Evolutionary conservation across 2,329 filamentous ascomycete species (phyloP).

Genomic region (Phaeophleospora eucalypticola): DNA sequence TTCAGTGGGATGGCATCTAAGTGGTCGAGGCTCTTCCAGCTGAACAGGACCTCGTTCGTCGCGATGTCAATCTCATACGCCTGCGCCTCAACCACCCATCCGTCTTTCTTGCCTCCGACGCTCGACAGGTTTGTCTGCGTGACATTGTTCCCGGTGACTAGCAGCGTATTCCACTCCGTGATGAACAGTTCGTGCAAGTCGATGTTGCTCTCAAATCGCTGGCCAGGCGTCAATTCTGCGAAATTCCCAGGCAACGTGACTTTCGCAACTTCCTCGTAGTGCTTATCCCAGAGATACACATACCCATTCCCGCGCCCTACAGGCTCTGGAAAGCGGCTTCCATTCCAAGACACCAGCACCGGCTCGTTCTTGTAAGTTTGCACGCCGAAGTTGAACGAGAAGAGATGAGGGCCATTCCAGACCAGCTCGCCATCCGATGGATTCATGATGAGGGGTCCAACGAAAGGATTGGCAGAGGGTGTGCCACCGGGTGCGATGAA

Average conservation of each 20-base stretch:
- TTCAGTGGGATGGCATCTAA: conserved; percentile 28
- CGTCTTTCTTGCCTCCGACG: conserved; percentile 26
- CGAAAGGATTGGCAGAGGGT: conserved; percentile 9
- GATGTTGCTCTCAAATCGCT: conserved; percentile 15
- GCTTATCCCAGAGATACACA: conserved; percentile 15
- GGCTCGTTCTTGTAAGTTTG: conserved; percentile 15
- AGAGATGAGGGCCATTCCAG: conserved; percentile 16
- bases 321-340: conserved; percentile 16
- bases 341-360: conserved; percentile 20
- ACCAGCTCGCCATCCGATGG: conserved; percentile 13
- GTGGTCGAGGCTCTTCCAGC: conserved; percentile 37
- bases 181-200: conserved; percentile 37
- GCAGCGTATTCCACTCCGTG: conserved; percentile 29
- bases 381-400: conserved; percentile 18
- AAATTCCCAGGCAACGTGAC: conserved; percentile 17
- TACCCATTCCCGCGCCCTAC: conserved; percentile 17
- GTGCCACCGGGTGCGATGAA: conserved; percentile 20
- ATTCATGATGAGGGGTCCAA: conserved; percentile 14
- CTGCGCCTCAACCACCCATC: conserved; percentile 32
- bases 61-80: conserved; percentile 33
- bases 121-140: conserved; percentile 27
- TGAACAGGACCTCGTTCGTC: conserved; percentile 34
- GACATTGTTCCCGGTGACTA: conserved; percentile 30
- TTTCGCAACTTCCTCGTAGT: conserved; percentile 17
- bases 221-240: conserved; percentile 9